Base-by-base conservation (phyloP, 2,329 filamentous ascomycete species). In the Beauveria sp. region DNA sequence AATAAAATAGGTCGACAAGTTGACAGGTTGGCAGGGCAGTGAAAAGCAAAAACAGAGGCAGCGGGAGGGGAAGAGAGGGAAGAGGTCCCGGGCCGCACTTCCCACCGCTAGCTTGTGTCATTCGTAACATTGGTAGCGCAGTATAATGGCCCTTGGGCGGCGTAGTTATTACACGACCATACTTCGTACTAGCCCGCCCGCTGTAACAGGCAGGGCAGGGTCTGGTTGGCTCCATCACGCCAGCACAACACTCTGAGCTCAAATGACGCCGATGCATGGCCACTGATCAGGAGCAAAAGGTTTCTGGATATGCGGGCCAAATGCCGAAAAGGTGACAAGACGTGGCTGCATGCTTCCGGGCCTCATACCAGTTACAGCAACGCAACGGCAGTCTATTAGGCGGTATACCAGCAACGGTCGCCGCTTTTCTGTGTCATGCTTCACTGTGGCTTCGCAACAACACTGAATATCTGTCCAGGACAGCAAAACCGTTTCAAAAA, bases 31-130 rank as follows among this genome's bases (percentile, higher is more conserved):
- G 16, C 42, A 43, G n/a, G 42, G 50, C 5, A 55, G 4, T n/a
- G n/a, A 48, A 58, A 52, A 60, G 46, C 24, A 43, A 60, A 52
- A 6, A 38, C 12, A 50, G 9, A 9, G 57, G n/a, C 49, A 31
- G 12, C 49, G 57, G 49, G 31, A 50, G 6, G 45, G 16, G 7
- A 40, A 52, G 26, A 51, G 34, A 10, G 45, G 16, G 6, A 40
- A 52, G n/a, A 45, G 34, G 20, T 9, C 14, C 1, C 57, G 49
- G 49, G 57, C 57, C 57, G 57, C 57, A 60, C 10, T 52, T 60
- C 8, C 57, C 40, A 52, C 48, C 49, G 3, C 57, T 52, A 46
- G 57, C 38, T 45, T 45, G 22, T 38, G 3, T 26, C n/a, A 28
- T 34, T 60, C 6, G 34, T 9, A 12, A 34, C 7, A 31, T 10